Percentiles rank a stretch among this genome's conserved stretches.
Evolutionary conservation across 306 rosid genomes (phyloP).

Genomic region (Malus sylvestris): DNA sequence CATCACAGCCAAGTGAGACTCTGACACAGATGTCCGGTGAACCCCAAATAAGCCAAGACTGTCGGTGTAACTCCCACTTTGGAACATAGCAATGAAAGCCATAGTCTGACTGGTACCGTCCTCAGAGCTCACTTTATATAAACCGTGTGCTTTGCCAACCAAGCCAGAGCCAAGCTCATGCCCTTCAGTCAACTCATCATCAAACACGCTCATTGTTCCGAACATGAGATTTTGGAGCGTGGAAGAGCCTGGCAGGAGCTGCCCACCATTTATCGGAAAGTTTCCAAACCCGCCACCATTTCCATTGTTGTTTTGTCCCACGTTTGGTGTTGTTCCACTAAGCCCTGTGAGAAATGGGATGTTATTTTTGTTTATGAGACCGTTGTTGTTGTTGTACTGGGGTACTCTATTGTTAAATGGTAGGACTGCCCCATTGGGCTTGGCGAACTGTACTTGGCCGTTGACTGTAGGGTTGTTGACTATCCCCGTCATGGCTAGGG

Average conservation of each 20-base stretch:
- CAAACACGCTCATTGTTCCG: conserved; percentile 75
- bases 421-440: conserved; percentile 76
- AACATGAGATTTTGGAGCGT: conserved; percentile 57
- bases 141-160: conserved; percentile 78
- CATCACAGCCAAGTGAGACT: conserved; percentile 70
- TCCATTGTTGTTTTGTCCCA: conserved; percentile 31
- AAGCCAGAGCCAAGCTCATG: conserved; percentile 62
- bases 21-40: conserved; percentile 52
- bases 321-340: conserved; percentile 35
- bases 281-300: conserved; percentile 32
- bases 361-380: conserved; percentile 66
- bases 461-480: conserved; percentile 63
- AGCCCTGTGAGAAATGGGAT: conserved; percentile 82
- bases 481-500: conserved; percentile 62
- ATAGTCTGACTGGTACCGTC: conserved; percentile 72
- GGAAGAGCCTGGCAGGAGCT: conserved; percentile 40
- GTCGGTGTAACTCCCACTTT: conserved; percentile 53
- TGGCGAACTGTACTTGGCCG: conserved; percentile 79
- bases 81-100: conserved; percentile 69
- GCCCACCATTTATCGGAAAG: conserved; percentile 38
- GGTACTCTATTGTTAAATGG: conserved; percentile 53
- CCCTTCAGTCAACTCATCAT: conserved; percentile 72
- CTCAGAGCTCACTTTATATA: conserved; percentile 58
- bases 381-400: conserved; percentile 55
- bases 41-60: conserved; percentile 73